Base-by-base conservation (phyloP, 202 grass and related monocot species). In the Dendrocalamus latiflorus region DNA sequence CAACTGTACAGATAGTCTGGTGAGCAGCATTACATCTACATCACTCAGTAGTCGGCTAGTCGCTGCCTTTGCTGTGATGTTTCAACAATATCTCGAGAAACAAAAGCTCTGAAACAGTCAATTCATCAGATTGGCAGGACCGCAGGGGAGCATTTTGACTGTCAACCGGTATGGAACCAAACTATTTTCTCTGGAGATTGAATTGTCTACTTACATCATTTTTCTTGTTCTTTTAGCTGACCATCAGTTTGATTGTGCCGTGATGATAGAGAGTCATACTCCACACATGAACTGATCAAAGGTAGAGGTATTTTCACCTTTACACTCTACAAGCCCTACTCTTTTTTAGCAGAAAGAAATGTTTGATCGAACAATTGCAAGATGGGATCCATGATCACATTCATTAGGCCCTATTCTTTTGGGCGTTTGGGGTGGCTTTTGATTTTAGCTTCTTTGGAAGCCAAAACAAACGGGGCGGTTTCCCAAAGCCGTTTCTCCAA, bases 341-440 rank as follows among this genome's bases (percentile, higher is more conserved):
- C 43, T 30, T 15, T 50, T 33, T 26, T 42, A 0, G 16, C 33
- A n/a, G 24, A 53, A 25, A 53, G 55, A 55, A 65, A 21, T 58
- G 26, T 22, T 71, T 58, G 15, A 22, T 65, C 34, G 17, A 55
- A 66, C 26, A 41, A 42, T 22, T 72, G 68, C 81, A 68, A 59
- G 66, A 22, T 87, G 57, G 48, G 39, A 65, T 73, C 66, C 74
- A 45, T 78, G 68, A 34, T 28, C 22, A 33, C 59, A 59, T 59
- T 73, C 9, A 30, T 30, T 5, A 6, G 34, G 34, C 34, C 34
- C 34, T 36, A 3, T 36, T 36, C 34, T 36, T 36, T 36, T 6
- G 34, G 34, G 34, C 34, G 4, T 36, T 36, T 36, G 34, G 34
- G 1, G 34, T 36, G 4, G 0, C 5, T 36, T 36, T 36, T 36